phyloP scores from a whole-genome alignment of 352 stramenopile species.

The Globisporangium radiosum region DNA sequence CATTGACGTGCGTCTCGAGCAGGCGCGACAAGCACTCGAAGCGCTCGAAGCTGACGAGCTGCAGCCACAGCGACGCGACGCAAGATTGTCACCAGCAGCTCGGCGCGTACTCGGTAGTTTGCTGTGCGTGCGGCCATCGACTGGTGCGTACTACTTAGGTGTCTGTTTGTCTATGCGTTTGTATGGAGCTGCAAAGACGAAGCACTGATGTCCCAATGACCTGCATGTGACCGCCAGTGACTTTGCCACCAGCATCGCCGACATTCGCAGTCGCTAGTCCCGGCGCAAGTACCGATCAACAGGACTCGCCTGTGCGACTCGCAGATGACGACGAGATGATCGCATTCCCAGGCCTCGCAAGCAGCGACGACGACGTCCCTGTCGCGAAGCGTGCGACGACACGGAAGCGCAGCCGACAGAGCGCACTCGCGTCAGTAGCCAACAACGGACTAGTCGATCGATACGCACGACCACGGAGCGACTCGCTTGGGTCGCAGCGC shows the following conservation, averaged over 20 bases:
- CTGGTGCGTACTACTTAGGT: too few species aligned
- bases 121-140: neutral
- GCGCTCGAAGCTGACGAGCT: slow-evolving; percentile 2
- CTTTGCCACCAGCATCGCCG: too few species aligned
- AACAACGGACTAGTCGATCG: neutral
- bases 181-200: too few species aligned
- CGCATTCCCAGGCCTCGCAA: slow-evolving; percentile 7
- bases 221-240: too few species aligned
- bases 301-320: too few species aligned
- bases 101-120: slow-evolving; percentile 1
- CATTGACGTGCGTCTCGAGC: slow-evolving; percentile 12
- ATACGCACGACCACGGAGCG: neutral
- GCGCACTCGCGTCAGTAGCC: neutral
- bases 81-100: neutral
- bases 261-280: too few species aligned
- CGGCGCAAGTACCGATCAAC: too few species aligned
- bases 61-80: neutral
- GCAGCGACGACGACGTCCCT: slow-evolving; percentile 2
- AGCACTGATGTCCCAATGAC: too few species aligned
- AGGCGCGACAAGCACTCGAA: slow-evolving; percentile 13
- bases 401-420: neutral
- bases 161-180: too few species aligned
- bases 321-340: neutral
- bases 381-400: neutral
- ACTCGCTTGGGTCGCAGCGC: too few species aligned